Conservation (phyloP, 257 asterid genomes). For the Anisodus acutangulus region DNA sequence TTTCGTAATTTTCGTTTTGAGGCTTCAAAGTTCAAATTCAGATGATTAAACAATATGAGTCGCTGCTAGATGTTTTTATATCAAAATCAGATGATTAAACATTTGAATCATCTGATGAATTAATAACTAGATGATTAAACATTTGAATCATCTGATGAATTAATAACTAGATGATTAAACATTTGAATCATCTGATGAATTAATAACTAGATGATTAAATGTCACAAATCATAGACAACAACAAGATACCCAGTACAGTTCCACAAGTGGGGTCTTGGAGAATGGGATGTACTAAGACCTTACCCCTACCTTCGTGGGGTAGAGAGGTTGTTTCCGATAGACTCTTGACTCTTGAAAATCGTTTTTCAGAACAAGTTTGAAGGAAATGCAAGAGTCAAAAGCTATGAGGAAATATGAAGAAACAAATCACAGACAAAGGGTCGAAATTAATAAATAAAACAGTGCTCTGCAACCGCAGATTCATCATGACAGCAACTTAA, state of each 20-base stretch:
- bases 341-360: too few species aligned
- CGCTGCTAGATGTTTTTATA: slow-evolving; percentile 54
- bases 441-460: not conserved
- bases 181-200: not conserved
- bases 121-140: not conserved
- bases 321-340: too few species aligned
- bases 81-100: not conserved
- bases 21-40: not conserved
- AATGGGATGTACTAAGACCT: too few species aligned
- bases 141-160: not conserved
- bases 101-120: not conserved
- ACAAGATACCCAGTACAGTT: too few species aligned
- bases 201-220: not conserved
- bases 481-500: slow-evolving; percentile 15
- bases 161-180: not conserved
- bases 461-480: not conserved
- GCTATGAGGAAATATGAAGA: too few species aligned
- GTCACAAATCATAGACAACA: not conserved
- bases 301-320: too few species aligned
- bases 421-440: too few species aligned
- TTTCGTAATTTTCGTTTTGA: not conserved
- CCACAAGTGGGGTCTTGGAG: too few species aligned
- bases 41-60: slow-evolving; percentile 63
- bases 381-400: too few species aligned
- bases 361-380: too few species aligned